phyloP scores from a whole-genome alignment of 371 early-diverging fungal genomes.

The Sanchytrium tribonematis region DNA sequence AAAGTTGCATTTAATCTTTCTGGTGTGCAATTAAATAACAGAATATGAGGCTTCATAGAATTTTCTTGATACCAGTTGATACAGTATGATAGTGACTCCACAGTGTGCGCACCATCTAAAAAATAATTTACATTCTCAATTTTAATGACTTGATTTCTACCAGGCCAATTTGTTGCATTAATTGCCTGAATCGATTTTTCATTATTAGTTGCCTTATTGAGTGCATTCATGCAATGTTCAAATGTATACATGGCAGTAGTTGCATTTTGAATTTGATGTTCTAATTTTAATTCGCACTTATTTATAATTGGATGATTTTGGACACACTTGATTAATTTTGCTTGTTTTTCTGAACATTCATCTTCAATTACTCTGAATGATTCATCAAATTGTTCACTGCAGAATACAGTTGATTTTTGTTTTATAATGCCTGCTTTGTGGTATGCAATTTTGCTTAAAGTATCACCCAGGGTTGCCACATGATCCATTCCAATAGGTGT shows the following conservation, averaged over 20 bases:
- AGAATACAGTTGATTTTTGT: constrained; percentile 9
- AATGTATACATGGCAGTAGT: neutral
- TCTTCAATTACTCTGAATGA: too few relatives aligned
- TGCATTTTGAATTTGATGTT: constrained; percentile 4
- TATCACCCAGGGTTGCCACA: constrained; percentile 34
- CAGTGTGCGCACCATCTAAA: constrained; percentile 82
- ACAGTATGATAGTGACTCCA: constrained; percentile 32
- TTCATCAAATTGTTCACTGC: too few relatives aligned
- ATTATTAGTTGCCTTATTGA: neutral
- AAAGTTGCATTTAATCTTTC: constrained; percentile 1
- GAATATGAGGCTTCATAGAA: too few relatives aligned
- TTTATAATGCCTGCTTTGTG: constrained; percentile 82
- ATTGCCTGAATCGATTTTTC: constrained; percentile 11
- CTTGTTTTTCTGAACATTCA: too few relatives aligned
- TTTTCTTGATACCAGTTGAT: constrained; percentile 5
- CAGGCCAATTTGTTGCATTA: constrained; percentile 44
- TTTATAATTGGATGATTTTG: too few relatives aligned
- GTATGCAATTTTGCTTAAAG: constrained; percentile 57
- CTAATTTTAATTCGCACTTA: too few relatives aligned
- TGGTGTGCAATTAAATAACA: constrained; percentile 1
- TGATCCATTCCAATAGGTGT: constrained; percentile 55
- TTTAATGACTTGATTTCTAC: constrained; percentile 39
- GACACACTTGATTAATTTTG: too few relatives aligned
- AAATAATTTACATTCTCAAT: constrained; percentile 27
- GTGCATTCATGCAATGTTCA: neutral